Percentiles rank a stretch among this genome's conserved stretches.
These are phyloP conservation scores for Phialemoniopsis sp. DNA, from an alignment of 2,329 filamentous ascomycete genomes.

Conservation along the genomic window DNA sequence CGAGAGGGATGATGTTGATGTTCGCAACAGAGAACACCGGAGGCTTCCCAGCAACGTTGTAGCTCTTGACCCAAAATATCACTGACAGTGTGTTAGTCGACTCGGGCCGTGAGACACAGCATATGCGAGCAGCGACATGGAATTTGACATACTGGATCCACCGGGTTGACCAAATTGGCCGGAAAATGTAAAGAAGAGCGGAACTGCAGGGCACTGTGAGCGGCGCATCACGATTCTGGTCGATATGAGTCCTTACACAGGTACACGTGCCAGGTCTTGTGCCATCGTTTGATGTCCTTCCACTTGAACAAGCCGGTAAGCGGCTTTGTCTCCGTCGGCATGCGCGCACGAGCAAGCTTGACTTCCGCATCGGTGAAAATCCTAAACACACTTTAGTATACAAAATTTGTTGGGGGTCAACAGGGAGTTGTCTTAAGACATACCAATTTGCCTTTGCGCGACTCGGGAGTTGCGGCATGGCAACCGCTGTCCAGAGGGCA, in stretches of 20 bases:
- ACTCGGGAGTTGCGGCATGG: conserved; percentile 18
- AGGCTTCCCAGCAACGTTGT: conserved; percentile 14
- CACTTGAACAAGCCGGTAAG: conserved; percentile 20
- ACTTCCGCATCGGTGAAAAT: conserved; percentile 17
- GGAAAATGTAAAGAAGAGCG: conserved; percentile 15
- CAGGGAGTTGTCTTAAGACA: background rate
- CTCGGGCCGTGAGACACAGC: background rate
- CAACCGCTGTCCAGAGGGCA: conserved; percentile 16
- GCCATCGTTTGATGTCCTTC: conserved; percentile 21
- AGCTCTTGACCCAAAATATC: conserved; percentile 22
- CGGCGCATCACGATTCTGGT: too few species aligned
- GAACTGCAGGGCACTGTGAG: conserved; percentile 8
- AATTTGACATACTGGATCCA: conserved; percentile 13
- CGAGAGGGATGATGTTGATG: conserved; percentile 20
- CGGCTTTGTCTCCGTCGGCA: conserved; percentile 15
- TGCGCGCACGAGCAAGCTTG: conserved; percentile 13
- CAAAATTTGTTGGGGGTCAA: too few species aligned
- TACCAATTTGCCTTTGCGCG: conserved; percentile 18
- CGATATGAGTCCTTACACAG: conserved; percentile 14
- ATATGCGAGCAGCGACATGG: too few species aligned
- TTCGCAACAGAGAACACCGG: conserved; percentile 15
- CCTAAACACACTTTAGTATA: conserved; percentile 9
- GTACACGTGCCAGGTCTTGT: conserved; percentile 21
- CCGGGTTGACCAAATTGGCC: conserved; percentile 15
- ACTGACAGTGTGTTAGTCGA: conserved; percentile 7